These are phyloP conservation scores for Phytophthora citrophthora DNA, from an alignment of 352 stramenopile species.

Conservation along the genomic window DNA sequence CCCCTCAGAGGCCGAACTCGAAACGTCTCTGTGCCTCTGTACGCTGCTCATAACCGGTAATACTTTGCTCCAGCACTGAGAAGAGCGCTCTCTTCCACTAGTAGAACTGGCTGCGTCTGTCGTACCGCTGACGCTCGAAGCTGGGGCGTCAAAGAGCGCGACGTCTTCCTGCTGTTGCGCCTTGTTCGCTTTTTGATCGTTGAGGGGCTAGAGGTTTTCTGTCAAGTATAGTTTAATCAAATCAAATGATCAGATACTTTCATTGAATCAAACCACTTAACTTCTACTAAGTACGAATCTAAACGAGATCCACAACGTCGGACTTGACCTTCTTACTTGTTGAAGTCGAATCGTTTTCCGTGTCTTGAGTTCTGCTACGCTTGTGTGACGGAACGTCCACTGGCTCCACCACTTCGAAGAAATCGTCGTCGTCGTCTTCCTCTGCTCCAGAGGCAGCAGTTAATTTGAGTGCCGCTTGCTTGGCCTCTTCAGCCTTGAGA, in stretches of 20 bases:
- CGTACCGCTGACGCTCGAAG: slow-evolving; percentile 10
- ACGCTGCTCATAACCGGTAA: slow-evolving; percentile 25
- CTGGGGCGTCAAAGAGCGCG: slow-evolving; percentile 4
- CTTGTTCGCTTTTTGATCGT: slow-evolving; percentile 12
- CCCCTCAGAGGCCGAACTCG: slow-evolving; percentile 2
- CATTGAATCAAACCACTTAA: neutral
- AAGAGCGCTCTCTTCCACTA: neutral
- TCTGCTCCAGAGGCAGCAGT: slow-evolving; percentile 7
- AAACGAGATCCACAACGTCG: slow-evolving; percentile 20
- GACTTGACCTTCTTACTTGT: slow-evolving; percentile 39
- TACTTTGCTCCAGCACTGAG: slow-evolving; percentile 5
- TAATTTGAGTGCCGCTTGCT: slow-evolving; percentile 36
- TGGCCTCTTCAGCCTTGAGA: slow-evolving; percentile 44
- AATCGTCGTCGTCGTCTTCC: slow-evolving; percentile 36
- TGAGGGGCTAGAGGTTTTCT: slow-evolving; percentile 2
- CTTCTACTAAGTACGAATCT: slow-evolving; percentile 39
- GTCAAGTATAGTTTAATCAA: slow-evolving; percentile 16
- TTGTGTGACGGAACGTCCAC: slow-evolving; percentile 30
- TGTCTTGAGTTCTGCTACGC: slow-evolving; percentile 17
- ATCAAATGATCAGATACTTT: neutral
- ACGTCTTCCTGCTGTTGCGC: slow-evolving; percentile 18
- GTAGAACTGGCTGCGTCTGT: neutral
- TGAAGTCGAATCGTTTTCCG: slow-evolving; percentile 5
- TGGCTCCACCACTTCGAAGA: slow-evolving; percentile 34
- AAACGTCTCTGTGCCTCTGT: slow-evolving; percentile 26